These are phyloP conservation scores for Naganishia antarctica DNA, from an alignment of 768 basidiomycete genomes.

Conservation along the genomic window DNA sequence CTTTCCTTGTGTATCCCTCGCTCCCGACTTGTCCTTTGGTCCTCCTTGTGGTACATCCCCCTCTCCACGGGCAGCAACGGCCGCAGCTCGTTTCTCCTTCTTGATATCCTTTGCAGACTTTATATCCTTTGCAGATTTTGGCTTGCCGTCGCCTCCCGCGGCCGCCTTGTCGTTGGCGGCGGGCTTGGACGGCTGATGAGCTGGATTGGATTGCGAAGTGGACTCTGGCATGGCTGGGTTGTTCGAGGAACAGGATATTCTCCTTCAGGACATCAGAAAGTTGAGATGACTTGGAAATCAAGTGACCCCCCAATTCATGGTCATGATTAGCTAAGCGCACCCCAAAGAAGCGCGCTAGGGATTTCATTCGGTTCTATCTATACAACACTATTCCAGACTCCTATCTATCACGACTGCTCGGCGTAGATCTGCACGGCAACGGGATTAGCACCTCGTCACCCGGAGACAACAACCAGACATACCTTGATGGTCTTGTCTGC, in stretches of 20 bases:
- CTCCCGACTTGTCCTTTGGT: slow-evolving; percentile 4
- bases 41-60: slow-evolving; percentile 5
- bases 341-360: neutral
- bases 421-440: slow-evolving; percentile 27
- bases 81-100: slow-evolving; percentile 47
- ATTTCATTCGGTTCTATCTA: neutral
- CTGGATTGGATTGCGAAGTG: slow-evolving; percentile 5
- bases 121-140: slow-evolving; percentile 36
- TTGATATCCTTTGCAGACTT: slow-evolving; percentile 44
- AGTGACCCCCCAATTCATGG: too few relatives aligned
- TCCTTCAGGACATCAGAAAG: too few relatives aligned
- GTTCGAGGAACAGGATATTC: too few relatives aligned
- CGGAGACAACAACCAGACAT: slow-evolving; percentile 32
- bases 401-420: slow-evolving; percentile 23
- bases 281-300: too few relatives aligned
- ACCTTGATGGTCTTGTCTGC: slow-evolving; percentile 99
- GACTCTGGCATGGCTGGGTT: slow-evolving; percentile 3
- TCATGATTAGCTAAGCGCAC: neutral
- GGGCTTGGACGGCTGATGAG: neutral
- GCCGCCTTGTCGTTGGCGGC: neutral
- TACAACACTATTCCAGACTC: neutral
- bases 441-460: neutral
- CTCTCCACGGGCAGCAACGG: slow-evolving; percentile 39
- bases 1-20: neutral
- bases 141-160: neutral